phyloP scores from a whole-genome alignment of 768 basidiomycete species.

The Gelatoporia subvermispora region DNA sequence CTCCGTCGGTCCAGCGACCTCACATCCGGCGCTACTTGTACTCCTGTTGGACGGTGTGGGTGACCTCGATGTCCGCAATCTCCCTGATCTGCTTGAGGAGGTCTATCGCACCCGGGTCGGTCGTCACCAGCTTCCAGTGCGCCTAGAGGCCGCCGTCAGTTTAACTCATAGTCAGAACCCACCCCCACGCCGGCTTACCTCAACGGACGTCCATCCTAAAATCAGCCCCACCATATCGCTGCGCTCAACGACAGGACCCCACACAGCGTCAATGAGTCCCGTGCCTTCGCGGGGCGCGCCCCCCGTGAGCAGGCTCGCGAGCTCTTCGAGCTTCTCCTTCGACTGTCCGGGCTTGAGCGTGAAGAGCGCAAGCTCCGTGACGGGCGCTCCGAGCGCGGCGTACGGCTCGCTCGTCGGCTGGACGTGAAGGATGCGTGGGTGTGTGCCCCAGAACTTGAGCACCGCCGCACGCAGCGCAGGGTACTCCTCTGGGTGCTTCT shows the following conservation, averaged over 20 bases:
- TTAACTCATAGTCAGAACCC: too few species aligned
- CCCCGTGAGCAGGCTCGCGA: background rate
- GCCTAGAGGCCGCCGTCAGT: background rate
- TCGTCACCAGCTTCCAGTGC: slow-evolving; percentile 7
- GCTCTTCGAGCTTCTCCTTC: slow-evolving; percentile 1
- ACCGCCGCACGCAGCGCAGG: slow-evolving; percentile 3
- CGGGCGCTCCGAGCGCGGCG: slow-evolving; percentile 9
- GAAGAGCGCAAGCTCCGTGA: slow-evolving; percentile 9
- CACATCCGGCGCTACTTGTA: background rate
- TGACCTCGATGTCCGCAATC: slow-evolving; percentile 1
- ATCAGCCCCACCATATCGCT: slow-evolving; percentile 2
- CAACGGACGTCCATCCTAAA: slow-evolving; percentile 9
- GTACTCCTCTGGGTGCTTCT: slow-evolving; percentile 5
- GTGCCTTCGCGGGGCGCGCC: background rate
- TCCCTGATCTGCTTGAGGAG: slow-evolving; percentile 2
- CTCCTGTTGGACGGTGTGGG: background rate
- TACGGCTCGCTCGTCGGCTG: slow-evolving; percentile 7
- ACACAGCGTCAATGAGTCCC: slow-evolving; percentile 2
- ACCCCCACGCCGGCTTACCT: too few species aligned
- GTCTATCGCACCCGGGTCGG: background rate
- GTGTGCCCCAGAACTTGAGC: background rate
- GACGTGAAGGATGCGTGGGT: slow-evolving; percentile 5
- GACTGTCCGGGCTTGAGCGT: slow-evolving; percentile 5
- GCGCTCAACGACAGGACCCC: slow-evolving; percentile 8
- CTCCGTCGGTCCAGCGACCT: too few species aligned